These are phyloP conservation scores for Paecilomyces variotii DNA, from an alignment of 2,329 filamentous ascomycete species.

Conservation along the genomic window DNA sequence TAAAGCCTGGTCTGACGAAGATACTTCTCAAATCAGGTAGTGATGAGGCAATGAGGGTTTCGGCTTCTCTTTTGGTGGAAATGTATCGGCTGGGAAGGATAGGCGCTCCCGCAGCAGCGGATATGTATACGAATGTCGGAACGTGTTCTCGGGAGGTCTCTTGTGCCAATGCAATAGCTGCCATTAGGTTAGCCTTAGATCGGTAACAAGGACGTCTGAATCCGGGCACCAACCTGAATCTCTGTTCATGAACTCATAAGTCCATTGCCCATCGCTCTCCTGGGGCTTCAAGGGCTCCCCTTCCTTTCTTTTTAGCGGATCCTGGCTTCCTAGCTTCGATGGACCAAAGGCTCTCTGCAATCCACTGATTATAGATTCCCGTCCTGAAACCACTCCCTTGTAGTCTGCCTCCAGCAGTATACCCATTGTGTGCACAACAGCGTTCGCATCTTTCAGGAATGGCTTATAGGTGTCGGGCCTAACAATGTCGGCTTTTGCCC, in stretches of 20 bases:
- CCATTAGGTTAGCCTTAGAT: conserved; percentile 17
- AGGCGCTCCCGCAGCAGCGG: conserved; percentile 77
- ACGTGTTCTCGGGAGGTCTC: conserved; percentile 61
- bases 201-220: background rate
- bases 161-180: conserved; percentile 72
- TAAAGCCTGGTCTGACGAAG: conserved; percentile 77
- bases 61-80: conserved; percentile 83
- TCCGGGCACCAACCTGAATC: conserved; percentile 51
- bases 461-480: conserved; percentile 70
- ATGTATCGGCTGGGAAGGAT: conserved; percentile 81
- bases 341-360: conserved; percentile 70
- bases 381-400: conserved; percentile 80
- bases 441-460: conserved; percentile 68
- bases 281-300: conserved; percentile 56
- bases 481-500: conserved; percentile 84
- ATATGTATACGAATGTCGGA: conserved; percentile 75
- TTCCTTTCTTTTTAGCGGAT: conserved; percentile 58
- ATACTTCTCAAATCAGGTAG: conserved; percentile 71
- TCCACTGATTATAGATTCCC: conserved; percentile 71
- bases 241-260: conserved; percentile 96
- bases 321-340: conserved; percentile 53
- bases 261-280: conserved; percentile 67
- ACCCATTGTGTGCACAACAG: conserved; percentile 89
- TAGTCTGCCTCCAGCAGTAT: conserved; percentile 97
- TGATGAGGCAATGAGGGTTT: conserved; percentile 61